A percentile compares a stretch with the other conserved stretches of the same genome.
Conservation (phyloP, 2,329 filamentous ascomycete genomes). For the Microsporum audouinii region DNA sequence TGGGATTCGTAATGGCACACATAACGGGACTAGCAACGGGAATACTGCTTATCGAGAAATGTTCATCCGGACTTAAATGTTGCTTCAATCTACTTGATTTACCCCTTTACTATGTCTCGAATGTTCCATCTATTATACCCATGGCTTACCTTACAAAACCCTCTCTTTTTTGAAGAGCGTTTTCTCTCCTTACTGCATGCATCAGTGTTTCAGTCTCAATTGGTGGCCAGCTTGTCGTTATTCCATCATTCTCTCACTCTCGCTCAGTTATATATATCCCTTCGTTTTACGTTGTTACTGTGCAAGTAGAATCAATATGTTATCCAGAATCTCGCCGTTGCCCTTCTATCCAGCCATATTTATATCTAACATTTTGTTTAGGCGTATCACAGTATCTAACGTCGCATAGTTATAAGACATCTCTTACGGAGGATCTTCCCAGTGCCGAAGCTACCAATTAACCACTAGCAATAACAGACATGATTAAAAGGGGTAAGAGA, state of each 20-base stretch:
- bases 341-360: too few relatives aligned
- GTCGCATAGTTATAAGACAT: too few relatives aligned
- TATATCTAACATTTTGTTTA: too few relatives aligned
- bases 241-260: neutral
- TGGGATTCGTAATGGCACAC: slow-evolving; percentile 5
- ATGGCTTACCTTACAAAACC: neutral
- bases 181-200: neutral
- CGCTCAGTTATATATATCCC: neutral
- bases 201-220: neutral
- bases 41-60: slow-evolving; percentile 7
- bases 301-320: neutral
- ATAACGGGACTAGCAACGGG: slow-evolving; percentile 5
- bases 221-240: neutral
- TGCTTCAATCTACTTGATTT: neutral
- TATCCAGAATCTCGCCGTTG: neutral
- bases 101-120: neutral
- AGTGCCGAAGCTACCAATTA: too few relatives aligned
- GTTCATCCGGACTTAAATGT: neutral
- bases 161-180: neutral
- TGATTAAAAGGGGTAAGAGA: too few relatives aligned
- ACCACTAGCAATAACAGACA: too few relatives aligned
- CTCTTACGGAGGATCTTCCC: too few relatives aligned
- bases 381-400: too few relatives aligned
- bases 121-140: neutral
- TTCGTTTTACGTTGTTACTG: neutral